These are phyloP conservation scores for Grosmannia clavigera DNA, from an alignment of 2,329 filamentous ascomycete species.

Conservation along the genomic window DNA sequence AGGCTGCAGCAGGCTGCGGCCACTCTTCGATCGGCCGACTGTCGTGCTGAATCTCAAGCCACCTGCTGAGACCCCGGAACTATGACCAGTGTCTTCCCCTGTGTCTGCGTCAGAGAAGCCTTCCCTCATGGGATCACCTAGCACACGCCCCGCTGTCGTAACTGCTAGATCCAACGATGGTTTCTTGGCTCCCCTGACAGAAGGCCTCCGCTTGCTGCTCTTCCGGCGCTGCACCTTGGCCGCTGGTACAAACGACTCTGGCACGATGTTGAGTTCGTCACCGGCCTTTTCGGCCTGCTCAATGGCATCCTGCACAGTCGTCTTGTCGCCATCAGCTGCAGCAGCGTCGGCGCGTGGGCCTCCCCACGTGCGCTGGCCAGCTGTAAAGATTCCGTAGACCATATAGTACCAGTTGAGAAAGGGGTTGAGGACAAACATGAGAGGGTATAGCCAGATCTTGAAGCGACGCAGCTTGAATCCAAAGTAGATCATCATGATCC, in stretches of 20 bases:
- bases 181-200: conserved; percentile 14
- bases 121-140: not conserved
- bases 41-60: not conserved
- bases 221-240: conserved; percentile 27
- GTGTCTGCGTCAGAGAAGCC: not conserved
- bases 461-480: conserved; percentile 74
- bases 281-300: conserved; percentile 66
- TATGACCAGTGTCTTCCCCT: not conserved
- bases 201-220: conserved; percentile 10
- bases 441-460: conserved; percentile 88
- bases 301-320: conserved; percentile 70
- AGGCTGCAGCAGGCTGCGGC: conserved; percentile 46
- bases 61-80: conserved; percentile 17
- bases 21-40: conserved; percentile 36
- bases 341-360: conserved; percentile 85
- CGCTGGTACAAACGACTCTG: conserved; percentile 65
- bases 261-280: conserved; percentile 81
- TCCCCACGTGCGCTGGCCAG: conserved; percentile 89
- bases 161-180: not conserved
- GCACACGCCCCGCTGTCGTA: not conserved
- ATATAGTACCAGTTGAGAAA: conserved; percentile 99
- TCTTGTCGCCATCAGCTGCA: conserved; percentile 58
- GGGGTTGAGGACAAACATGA: conserved; percentile 92
- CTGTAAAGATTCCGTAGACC: conserved; percentile 92
- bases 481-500: conserved; percentile 93